A percentile compares a stretch with the other conserved stretches of the same genome.
These are phyloP conservation scores for Plasmodium chabaudi DNA, from an alignment of 169 alveolate genomes.

Conservation along the genomic window DNA sequence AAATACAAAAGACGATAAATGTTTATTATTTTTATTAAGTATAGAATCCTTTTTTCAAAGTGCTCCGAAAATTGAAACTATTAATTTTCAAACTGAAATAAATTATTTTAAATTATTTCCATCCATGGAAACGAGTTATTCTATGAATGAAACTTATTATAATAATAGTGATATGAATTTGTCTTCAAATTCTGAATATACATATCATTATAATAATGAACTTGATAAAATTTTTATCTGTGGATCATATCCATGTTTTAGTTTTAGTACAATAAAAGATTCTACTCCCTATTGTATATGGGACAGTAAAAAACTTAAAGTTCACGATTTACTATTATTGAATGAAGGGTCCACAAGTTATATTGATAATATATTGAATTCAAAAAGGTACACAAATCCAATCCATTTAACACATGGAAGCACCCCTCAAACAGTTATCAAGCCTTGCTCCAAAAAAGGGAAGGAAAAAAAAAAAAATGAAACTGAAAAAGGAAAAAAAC, in stretches of 20 bases:
- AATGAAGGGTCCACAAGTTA: slow-evolving; percentile 31
- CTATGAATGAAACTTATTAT: background rate
- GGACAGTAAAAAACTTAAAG: slow-evolving; percentile 75
- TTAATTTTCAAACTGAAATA: slow-evolving; percentile 43
- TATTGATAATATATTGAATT: slow-evolving; percentile 61
- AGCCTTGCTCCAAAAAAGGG: slow-evolving; percentile 26
- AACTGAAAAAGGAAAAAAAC: background rate
- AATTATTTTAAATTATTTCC: slow-evolving; percentile 71
- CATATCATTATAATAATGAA: slow-evolving; percentile 68
- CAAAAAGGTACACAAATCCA: slow-evolving; percentile 67
- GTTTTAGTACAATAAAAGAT: slow-evolving; percentile 68
- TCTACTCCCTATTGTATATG: slow-evolving; percentile 62
- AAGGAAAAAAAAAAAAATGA: slow-evolving; percentile 56
- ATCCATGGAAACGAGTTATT: slow-evolving; percentile 22
- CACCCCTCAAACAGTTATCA: slow-evolving; percentile 55
- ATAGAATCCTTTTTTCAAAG: slow-evolving; percentile 60
- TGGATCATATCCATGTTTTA: slow-evolving; percentile 61
- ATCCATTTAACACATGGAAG: slow-evolving; percentile 70
- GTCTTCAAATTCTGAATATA: slow-evolving; percentile 29
- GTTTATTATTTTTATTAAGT: slow-evolving; percentile 46
- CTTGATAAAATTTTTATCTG: slow-evolving; percentile 74
- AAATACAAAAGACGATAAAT: slow-evolving; percentile 61
- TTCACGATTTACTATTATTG: slow-evolving; percentile 45
- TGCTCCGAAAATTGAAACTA: slow-evolving; percentile 62
- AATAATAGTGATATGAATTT: background rate